phyloP scores from a whole-genome alignment of 106 monocot species.

The Alisma plantagoaquatica region DNA sequence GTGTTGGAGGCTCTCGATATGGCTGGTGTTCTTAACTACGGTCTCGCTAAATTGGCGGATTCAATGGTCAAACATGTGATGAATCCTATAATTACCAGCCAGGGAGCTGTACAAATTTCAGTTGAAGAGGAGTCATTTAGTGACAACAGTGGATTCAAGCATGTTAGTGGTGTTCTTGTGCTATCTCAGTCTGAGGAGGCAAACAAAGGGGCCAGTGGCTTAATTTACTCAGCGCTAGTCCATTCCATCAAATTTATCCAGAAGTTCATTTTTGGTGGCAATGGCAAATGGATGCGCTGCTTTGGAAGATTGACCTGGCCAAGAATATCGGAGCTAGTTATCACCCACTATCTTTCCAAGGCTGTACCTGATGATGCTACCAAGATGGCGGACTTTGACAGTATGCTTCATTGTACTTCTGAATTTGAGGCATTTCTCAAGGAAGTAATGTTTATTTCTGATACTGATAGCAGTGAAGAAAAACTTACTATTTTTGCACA shows the following conservation, averaged over 20 bases:
- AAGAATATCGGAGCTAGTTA: slow-evolving; percentile 73
- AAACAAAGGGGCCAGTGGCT: no score
- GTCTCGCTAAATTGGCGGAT: slow-evolving; percentile 75
- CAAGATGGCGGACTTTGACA: slow-evolving; percentile 65
- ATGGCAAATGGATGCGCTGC: slow-evolving; percentile 52
- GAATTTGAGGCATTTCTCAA: slow-evolving; percentile 72
- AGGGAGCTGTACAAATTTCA: no score
- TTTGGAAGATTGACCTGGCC: slow-evolving; percentile 80
- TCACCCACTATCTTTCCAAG: slow-evolving; percentile 41
- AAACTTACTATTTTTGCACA: slow-evolving; percentile 63
- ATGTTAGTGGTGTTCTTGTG: no score
- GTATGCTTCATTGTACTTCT: slow-evolving; percentile 46
- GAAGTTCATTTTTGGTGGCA: slow-evolving; percentile 58
- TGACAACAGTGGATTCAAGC: no score
- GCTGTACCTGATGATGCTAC: slow-evolving; percentile 83
- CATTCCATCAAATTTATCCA: slow-evolving; percentile 62
- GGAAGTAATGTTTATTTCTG: slow-evolving; percentile 68
- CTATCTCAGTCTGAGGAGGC: no score
- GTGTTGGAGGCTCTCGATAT: slow-evolving; percentile 76
- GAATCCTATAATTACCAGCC: slow-evolving; percentile 57
- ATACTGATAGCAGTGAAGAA: slow-evolving; percentile 37
- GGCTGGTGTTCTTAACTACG: slow-evolving; percentile 64
- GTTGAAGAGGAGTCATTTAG: no score
- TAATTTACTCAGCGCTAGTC: slow-evolving; percentile 51
- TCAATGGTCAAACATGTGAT: slow-evolving; percentile 68